Evolutionary conservation across 176 grass and related monocot genomes (phyloP).

Genomic region (Triticum urartu): DNA sequence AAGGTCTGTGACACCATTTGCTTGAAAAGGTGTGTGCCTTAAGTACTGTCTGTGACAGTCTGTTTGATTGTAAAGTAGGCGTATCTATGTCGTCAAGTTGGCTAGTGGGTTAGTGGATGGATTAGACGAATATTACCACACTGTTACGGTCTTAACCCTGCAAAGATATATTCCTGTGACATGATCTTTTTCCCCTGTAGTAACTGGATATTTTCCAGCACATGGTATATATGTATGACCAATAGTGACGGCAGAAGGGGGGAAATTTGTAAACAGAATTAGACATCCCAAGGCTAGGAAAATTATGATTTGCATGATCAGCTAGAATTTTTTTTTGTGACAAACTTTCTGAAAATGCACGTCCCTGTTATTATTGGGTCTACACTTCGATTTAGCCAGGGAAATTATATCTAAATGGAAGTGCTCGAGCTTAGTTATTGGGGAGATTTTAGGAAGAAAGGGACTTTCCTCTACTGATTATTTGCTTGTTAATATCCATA

Average conservation of each 20-base stretch:
- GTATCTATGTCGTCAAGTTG: not conserved
- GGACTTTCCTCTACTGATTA: not conserved
- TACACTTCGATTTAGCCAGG: not conserved
- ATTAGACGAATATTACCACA: conserved; percentile 19
- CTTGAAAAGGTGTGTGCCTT: not conserved
- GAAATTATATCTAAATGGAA: not conserved
- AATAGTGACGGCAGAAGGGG: not conserved
- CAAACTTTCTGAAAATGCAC: not conserved
- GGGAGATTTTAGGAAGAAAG: not conserved
- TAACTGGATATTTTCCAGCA: conserved; percentile 11
- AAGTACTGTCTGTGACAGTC: not conserved
- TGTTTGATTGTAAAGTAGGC: conserved; percentile 3
- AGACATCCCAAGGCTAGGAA: not conserved
- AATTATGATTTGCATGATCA: not conserved
- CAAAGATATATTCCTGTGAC: conserved; percentile 23
- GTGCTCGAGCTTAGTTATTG: not conserved
- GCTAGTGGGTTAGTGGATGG: conserved; percentile 10
- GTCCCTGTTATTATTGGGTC: not conserved
- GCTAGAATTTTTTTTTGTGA: not conserved
- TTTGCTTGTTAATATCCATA: conserved; percentile 17
- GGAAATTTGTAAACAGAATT: not conserved
- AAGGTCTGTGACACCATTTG: not conserved
- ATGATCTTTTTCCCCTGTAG: not conserved
- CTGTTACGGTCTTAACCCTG: conserved; percentile 29
- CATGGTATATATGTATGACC: not conserved